Percentiles rank a stretch among this genome's conserved stretches.
These are phyloP conservation scores for Zygosaccharomyces pseudobailii DNA, from an alignment of 1,139 yeast genomes.

Conservation along the genomic window DNA sequence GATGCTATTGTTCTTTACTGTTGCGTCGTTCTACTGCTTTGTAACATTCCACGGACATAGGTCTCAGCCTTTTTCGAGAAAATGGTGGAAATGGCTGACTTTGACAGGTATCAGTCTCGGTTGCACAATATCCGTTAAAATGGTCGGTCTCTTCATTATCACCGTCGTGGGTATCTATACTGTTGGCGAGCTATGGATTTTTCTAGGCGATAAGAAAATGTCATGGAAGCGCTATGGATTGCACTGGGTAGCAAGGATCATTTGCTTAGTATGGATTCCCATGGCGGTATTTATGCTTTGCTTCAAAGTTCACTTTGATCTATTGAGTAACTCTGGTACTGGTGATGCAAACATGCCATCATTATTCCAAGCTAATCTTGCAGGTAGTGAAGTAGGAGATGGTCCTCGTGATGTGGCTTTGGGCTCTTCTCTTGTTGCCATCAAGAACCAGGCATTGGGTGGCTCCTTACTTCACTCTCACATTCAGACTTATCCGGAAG, in stretches of 20 bases:
- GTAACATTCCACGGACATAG: conserved; percentile 75
- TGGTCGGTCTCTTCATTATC: conserved; percentile 79
- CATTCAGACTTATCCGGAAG: conserved; percentile 88
- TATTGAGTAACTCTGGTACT: conserved; percentile 72
- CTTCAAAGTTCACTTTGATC: conserved; percentile 70
- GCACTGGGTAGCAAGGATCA: conserved; percentile 64
- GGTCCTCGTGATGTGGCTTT: conserved; percentile 88
- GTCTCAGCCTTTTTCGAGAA: conserved; percentile 55
- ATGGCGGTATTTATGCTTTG: conserved; percentile 54
- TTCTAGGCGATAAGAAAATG: conserved; percentile 54
- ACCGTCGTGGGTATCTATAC: conserved; percentile 73
- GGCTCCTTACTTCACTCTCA: conserved; percentile 95
- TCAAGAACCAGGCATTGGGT: conserved; percentile 86
- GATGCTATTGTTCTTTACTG: conserved; percentile 91
- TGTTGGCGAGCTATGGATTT: conserved; percentile 65
- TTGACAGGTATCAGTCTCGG: conserved; percentile 73
- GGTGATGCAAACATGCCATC: conserved; percentile 98
- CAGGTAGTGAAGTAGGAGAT: conserved; percentile 71
- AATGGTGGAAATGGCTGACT: conserved; percentile 94
- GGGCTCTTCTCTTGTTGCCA: conserved; percentile 70
- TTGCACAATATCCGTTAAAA: conserved; percentile 75
- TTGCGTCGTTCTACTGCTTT: conserved; percentile 72
- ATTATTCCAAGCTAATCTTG: conserved; percentile 87
- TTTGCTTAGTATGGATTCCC: conserved; percentile 61
- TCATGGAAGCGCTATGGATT: conserved; percentile 45